Evolutionary conservation across 352 stramenopile species (phyloP).

Genomic region (Globisporangium canariense): DNA sequence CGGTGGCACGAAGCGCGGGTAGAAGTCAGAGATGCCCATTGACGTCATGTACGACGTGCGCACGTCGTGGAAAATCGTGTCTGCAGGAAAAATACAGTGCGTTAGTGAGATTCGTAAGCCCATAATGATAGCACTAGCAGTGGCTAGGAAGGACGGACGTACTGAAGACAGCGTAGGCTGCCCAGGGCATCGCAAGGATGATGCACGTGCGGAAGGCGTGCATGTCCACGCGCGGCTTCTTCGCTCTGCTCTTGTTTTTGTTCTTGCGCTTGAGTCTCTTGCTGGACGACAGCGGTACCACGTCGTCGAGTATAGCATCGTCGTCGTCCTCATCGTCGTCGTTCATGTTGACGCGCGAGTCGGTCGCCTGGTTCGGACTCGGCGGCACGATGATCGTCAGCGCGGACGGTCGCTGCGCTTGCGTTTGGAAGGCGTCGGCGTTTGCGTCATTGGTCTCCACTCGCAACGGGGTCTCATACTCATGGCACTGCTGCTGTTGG

Average conservation of each 20-base stretch:
- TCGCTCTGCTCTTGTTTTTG: not conserved
- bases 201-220: slow-evolving; percentile 52
- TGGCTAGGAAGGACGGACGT: slow-evolving; percentile 2
- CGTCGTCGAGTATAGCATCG: slow-evolving; percentile 7
- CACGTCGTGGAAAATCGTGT: slow-evolving; percentile 70
- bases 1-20: slow-evolving; percentile 60
- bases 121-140: not conserved
- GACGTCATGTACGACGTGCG: slow-evolving; percentile 66
- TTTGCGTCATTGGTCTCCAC: not conserved
- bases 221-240: slow-evolving; percentile 12
- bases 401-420: not conserved
- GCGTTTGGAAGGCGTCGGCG: not conserved
- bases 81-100: slow-evolving; percentile 20
- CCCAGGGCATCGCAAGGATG: slow-evolving; percentile 71
- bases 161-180: slow-evolving; percentile 69
- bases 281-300: not conserved
- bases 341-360: not conserved
- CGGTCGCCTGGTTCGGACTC: slow-evolving; percentile 4
- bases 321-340: not conserved
- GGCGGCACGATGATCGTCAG: slow-evolving; percentile 12
- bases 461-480: not conserved
- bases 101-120: not conserved
- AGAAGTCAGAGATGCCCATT: slow-evolving; percentile 56
- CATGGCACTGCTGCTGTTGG: not conserved
- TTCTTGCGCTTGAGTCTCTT: not conserved